Conservation (phyloP, 768 basidiomycete species). For the Suillus hirtellus region DNA sequence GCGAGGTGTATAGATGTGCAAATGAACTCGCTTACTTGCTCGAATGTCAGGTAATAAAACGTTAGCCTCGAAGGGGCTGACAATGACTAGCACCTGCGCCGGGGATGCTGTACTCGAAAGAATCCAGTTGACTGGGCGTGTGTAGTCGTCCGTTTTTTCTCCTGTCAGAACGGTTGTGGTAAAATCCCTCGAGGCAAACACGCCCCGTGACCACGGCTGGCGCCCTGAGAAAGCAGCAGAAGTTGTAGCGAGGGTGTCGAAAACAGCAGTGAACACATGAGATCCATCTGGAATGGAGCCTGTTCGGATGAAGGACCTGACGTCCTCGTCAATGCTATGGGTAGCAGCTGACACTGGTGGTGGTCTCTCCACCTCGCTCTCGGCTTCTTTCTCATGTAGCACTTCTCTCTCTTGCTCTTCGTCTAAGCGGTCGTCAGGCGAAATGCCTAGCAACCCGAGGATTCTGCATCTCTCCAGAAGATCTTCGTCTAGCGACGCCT, state of each 20-base stretch:
- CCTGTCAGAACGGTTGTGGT: conserved; percentile 1
- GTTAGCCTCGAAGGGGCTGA: conserved; percentile 45
- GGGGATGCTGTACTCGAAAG: conserved; percentile 35
- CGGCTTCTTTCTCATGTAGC: conserved; percentile 40
- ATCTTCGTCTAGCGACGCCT: conserved; percentile 9
- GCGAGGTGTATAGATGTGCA: conserved; percentile 45
- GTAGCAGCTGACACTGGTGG: conserved; percentile 26
- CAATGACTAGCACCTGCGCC: conserved; percentile 31
- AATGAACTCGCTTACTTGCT: conserved; percentile 30
- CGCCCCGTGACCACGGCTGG: conserved; percentile 18
- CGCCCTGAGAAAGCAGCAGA: conserved; percentile 18
- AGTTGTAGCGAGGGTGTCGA: conserved; percentile 15
- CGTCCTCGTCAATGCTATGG: conserved; percentile 28
- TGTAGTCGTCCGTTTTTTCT: conserved; percentile 31
- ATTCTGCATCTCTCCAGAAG: conserved; percentile 27
- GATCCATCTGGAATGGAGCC: conserved; percentile 27
- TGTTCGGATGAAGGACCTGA: conserved; percentile 28
- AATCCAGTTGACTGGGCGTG: conserved; percentile 46
- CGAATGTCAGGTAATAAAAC: conserved; percentile 39
- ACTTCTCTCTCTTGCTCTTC: conserved; percentile 53
- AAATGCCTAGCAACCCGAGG: conserved; percentile 27
- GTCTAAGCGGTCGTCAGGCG: conserved; percentile 30
- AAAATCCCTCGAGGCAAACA: conserved; percentile 23
- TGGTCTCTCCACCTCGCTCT: conserved; percentile 40
- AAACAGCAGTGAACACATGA: conserved; percentile 21